Evolutionary conservation across 305 asterid genomes (phyloP).

Genomic region (Solanum chacoense): DNA sequence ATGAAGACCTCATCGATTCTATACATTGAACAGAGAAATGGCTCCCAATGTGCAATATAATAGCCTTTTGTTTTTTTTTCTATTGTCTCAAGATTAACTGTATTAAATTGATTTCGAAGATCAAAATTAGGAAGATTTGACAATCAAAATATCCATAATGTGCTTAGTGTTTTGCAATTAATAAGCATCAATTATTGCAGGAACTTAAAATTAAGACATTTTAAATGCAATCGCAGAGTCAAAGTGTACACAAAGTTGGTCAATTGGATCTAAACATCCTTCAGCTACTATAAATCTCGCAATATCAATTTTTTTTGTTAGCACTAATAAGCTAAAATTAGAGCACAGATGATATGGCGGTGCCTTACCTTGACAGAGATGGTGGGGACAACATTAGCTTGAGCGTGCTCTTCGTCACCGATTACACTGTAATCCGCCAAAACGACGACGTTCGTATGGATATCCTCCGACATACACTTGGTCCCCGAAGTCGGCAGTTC

Average conservation of each 20-base stretch:
- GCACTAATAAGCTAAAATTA: not conserved
- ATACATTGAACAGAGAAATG: not conserved
- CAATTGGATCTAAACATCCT: not conserved
- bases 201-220: not conserved
- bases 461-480: constrained; percentile 65
- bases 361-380: constrained; percentile 48
- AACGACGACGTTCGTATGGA: constrained; percentile 58
- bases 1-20: not conserved
- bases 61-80: not conserved
- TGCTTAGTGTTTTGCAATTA: not conserved
- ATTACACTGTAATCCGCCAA: constrained; percentile 53
- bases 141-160: not conserved
- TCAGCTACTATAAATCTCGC: not conserved
- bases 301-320: not conserved
- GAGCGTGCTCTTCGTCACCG: constrained; percentile 35
- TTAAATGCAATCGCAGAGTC: not conserved
- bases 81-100: not conserved
- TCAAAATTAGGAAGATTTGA: not conserved
- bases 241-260: not conserved
- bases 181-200: not conserved
- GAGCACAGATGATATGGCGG: not conserved
- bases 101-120: not conserved
- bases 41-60: not conserved
- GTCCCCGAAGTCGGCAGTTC: constrained; percentile 51
- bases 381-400: constrained; percentile 25